Evolutionary conservation across 139 green algal genomes (phyloP), one percentile per base, ranked within the genome.

Genomic region (Chlorella sp.): DNA sequence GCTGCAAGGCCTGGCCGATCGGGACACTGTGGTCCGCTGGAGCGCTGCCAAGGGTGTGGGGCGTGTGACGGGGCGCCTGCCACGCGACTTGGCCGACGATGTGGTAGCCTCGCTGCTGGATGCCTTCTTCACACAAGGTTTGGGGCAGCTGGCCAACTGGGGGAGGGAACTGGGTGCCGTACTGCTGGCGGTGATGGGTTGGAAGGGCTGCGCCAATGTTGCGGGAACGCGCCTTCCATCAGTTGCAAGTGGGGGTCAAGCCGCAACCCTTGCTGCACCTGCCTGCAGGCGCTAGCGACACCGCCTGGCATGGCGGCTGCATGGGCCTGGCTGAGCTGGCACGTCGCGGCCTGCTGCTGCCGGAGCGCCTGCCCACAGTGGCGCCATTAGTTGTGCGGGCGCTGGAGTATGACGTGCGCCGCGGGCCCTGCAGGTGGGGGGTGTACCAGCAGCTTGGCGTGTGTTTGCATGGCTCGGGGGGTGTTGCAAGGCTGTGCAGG

Each of bases 1-100:
- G 76, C 89, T 98, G 65, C 78, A 56, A 13, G 91, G 85, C 1
- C 91, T 99, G 74, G 78, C 86, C 0, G 97, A 99, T 85, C 90
- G 92, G 20, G 97, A 99, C 90, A 99, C 97, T 0, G 90, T 98
- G 23, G 97, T 99, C 74, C 89, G 97, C 23, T 99, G 97, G 97
- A 95, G 89, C 17, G 95, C 93, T 15, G 96, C 97, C 70, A 99
- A 99, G 89, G 97, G 97, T 12, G 34, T 99, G 26, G 97, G 94
- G 0, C 90, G 97, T 0, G 72, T 99, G 38, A 92, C 93, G 4
- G 92, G 85, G 26, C 90, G 95, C 34, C 92, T 99, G 73, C 96
- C 97, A 3, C 68, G 51, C 0, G 91, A 94, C 73, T 88, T 99
- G 51, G 95, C 78, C 0, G 94, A 98, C 55, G 94, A 99, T 62